A percentile compares a stretch with the other conserved stretches of the same genome.
Conservation (phyloP, 768 basidiomycete species). For the Holtermannia corniformis region DNA sequence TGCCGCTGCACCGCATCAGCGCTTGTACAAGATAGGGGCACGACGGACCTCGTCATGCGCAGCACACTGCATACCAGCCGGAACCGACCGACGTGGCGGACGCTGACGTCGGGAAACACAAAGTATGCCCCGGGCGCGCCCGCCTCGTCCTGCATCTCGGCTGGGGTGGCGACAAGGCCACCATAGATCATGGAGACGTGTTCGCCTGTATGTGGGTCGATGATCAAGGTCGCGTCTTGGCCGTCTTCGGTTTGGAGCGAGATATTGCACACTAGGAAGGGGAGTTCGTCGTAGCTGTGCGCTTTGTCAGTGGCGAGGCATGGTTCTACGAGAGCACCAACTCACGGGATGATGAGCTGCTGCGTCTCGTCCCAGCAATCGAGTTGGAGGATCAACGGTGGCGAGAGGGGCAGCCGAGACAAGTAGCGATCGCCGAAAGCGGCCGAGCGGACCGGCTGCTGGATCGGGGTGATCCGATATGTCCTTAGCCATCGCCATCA, state of each 20-base stretch:
- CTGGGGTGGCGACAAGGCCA: slow-evolving; percentile 70
- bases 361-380: slow-evolving; percentile 63
- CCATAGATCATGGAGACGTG: slow-evolving; percentile 61
- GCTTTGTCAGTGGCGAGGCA: slow-evolving; percentile 3
- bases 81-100: slow-evolving; percentile 67
- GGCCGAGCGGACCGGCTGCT: slow-evolving; percentile 71
- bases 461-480: slow-evolving; percentile 75
- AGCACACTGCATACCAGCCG: slow-evolving; percentile 64
- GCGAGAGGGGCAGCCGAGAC: slow-evolving; percentile 72
- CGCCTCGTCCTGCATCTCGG: slow-evolving; percentile 68
- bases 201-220: slow-evolving; percentile 34
- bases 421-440: slow-evolving; percentile 67
- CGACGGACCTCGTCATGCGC: slow-evolving; percentile 61
- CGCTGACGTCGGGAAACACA: slow-evolving; percentile 81
- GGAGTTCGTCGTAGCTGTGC: slow-evolving; percentile 67
- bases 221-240: slow-evolving; percentile 25
- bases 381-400: slow-evolving; percentile 72
- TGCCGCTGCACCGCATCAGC: slow-evolving; percentile 45
- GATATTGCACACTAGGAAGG: slow-evolving; percentile 76
- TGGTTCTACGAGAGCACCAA: slow-evolving; percentile 23
- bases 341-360: slow-evolving; percentile 68
- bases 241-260: slow-evolving; percentile 67
- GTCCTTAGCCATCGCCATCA: slow-evolving; percentile 26
- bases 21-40: background rate
- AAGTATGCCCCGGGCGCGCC: slow-evolving; percentile 78